Base-by-base conservation (phyloP, 2,329 filamentous ascomycete genomes). In the Cladosporium phlei region DNA sequence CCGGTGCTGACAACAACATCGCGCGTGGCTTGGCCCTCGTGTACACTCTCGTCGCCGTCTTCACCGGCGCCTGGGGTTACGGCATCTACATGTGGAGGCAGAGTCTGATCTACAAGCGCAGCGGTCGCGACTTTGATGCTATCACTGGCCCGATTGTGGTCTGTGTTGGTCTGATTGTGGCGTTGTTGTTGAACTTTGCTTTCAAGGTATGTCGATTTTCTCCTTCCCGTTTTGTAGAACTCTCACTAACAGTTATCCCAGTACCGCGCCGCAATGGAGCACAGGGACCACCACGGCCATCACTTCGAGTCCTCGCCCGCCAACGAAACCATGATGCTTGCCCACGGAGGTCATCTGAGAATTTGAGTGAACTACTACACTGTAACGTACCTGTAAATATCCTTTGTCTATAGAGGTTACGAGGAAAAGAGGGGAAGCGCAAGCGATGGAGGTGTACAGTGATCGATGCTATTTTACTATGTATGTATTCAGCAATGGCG, bases 61-160 rank as follows among this genome's bases (percentile, higher is more conserved):
- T 96, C 65, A 82, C 89, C 0, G 88, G 86, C 0, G 72, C 74
- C 2, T 98, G 93, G 93, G 93, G 93, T 2, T 95, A 88, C 66
- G 79, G 74, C 50, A 86, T 95, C 73, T 85, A 94, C 61, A 81
- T 84, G 60, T 79, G 77, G 62, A 77, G 93, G 25, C 78, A 84
- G 49, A 77, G 73, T 45, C 82, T 97, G 76, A 98, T 98, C 61
- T 67, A 85, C 29, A 80, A 88, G 65, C 75, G 93, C 54, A 95
- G 88, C 60, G 89, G 88, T 8, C 91, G 85, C 66, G 90, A 97
- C 59, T 94, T 98, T 66, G 91, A 98, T 66, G 93, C 89, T 58
- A 72, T 91, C 60, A 68, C 88, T 50, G 93, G 93, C 0, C 93
- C 93, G 1, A 69, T 96, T 46, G 76, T 94, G 7, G 83, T 97